These are phyloP conservation scores for Gossypium trilobum DNA, from an alignment of 441 rosid genomes.

Conservation along the genomic window DNA sequence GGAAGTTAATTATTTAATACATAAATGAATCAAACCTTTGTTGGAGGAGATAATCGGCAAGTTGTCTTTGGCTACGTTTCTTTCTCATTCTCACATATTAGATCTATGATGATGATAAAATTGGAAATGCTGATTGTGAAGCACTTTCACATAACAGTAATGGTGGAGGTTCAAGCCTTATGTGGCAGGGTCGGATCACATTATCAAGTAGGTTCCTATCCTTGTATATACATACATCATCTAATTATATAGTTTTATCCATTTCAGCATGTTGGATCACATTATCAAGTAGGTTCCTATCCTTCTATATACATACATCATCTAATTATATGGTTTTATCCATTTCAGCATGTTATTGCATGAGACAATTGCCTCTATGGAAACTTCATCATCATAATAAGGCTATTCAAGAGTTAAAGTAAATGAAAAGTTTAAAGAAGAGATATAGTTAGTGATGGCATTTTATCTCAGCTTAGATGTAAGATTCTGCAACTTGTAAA, in stretches of 20 bases:
- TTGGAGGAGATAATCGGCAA: conserved; percentile 22
- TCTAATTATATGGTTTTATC: neutral
- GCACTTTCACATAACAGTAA: neutral
- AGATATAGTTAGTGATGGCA: neutral
- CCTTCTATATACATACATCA: neutral
- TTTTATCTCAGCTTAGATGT: neutral
- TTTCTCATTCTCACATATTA: conserved; percentile 28
- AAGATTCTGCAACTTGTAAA: neutral
- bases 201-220: neutral
- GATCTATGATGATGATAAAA: conserved; percentile 24
- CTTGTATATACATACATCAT: neutral
- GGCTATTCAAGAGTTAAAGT: too few species aligned
- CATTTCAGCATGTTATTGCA: neutral
- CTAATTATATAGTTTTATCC: neutral
- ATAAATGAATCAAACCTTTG: neutral
- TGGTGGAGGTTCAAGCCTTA: neutral
- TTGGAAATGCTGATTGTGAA: neutral
- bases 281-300: neutral
- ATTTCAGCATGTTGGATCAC: neutral
- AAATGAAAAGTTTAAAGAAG: neutral
- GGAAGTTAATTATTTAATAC: neutral
- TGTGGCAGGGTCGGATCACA: neutral
- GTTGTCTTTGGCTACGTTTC: conserved; percentile 38
- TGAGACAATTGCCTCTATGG: neutral
- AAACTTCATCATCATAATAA: neutral